These are phyloP conservation scores for Fusarium gaditjirri DNA, from an alignment of 2,329 filamentous ascomycete species.

Conservation along the genomic window DNA sequence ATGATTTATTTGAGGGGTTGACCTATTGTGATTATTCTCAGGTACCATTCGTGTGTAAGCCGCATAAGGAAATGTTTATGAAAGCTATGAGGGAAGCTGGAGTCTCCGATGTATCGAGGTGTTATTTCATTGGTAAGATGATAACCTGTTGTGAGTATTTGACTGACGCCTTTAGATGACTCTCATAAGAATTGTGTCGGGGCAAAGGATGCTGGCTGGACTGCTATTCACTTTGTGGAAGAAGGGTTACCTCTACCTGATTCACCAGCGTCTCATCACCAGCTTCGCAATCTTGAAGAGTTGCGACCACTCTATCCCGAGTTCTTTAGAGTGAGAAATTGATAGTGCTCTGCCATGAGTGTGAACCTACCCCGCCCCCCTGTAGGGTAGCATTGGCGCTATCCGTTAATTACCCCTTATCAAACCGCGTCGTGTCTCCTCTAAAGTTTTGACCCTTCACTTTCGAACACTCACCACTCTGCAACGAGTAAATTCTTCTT, in stretches of 20 bases:
- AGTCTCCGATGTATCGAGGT: constrained; percentile 71
- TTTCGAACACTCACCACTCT: background rate
- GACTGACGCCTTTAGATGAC: constrained; percentile 70
- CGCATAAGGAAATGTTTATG: constrained; percentile 80
- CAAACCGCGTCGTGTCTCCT: background rate
- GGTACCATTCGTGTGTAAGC: constrained; percentile 85
- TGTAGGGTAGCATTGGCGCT: background rate
- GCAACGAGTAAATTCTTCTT: background rate
- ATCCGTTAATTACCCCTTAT: background rate
- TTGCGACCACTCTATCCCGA: constrained; percentile 80
- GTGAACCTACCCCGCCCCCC: background rate
- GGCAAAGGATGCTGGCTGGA: constrained; percentile 87
- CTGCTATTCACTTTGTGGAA: constrained; percentile 84
- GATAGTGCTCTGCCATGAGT: background rate
- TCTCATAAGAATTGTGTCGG: constrained; percentile 83
- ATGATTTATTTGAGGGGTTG: constrained; percentile 92
- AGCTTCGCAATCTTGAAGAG: constrained; percentile 81
- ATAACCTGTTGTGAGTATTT: constrained; percentile 6
- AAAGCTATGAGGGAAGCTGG: constrained; percentile 89
- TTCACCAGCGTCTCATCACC: constrained; percentile 73
- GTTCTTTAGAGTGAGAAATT: constrained; percentile 72
- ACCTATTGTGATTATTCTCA: constrained; percentile 91
- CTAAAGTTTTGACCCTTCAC: too few relatives aligned
- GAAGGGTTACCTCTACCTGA: constrained; percentile 72
- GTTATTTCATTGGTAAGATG: constrained; percentile 91